Conservation (phyloP, 169 alveolate genomes). For the Eimeria falciformis region DNA sequence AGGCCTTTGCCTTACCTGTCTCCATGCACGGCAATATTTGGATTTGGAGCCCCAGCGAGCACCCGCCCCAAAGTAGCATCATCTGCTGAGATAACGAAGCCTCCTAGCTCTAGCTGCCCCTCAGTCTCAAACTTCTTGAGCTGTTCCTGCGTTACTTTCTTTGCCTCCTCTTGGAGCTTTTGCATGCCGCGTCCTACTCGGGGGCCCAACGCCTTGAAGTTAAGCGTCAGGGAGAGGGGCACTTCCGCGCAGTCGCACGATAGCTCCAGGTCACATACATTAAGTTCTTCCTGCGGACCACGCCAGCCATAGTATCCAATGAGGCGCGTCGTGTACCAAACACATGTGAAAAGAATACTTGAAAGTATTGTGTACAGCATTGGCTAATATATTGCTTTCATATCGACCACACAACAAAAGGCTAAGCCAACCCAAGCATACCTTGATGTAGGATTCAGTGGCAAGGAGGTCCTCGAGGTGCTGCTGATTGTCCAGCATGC, state of each 20-base stretch:
- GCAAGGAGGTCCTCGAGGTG: conserved; percentile 36
- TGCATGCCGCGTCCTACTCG: conserved; percentile 51
- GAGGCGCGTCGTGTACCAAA: too few species aligned
- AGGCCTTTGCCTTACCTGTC: conserved; percentile 25
- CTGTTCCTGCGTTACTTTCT: conserved; percentile 54
- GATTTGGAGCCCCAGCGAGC: neutral
- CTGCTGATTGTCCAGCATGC: conserved; percentile 46
- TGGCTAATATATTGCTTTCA: too few species aligned
- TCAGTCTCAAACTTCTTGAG: conserved; percentile 28
- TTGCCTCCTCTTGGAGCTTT: conserved; percentile 33
- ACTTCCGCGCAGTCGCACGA: conserved; percentile 16
- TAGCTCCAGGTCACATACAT: conserved; percentile 65
- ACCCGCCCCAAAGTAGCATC: conserved; percentile 47
- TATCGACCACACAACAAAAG: too few species aligned
- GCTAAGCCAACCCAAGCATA: neutral
- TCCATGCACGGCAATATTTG: conserved; percentile 42
- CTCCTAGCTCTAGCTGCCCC: conserved; percentile 10
- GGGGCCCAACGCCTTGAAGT: conserved; percentile 57
- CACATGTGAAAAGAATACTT: too few species aligned
- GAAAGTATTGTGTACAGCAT: too few species aligned
- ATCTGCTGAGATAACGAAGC: conserved; percentile 6
- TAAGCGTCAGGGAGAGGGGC: conserved; percentile 10
- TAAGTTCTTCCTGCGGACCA: conserved; percentile 78
- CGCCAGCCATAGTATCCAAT: too few species aligned
- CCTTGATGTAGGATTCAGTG: conserved; percentile 75